Conservation (phyloP, 495 filamentous ascomycete species). For the Lichina pygmaea region DNA sequence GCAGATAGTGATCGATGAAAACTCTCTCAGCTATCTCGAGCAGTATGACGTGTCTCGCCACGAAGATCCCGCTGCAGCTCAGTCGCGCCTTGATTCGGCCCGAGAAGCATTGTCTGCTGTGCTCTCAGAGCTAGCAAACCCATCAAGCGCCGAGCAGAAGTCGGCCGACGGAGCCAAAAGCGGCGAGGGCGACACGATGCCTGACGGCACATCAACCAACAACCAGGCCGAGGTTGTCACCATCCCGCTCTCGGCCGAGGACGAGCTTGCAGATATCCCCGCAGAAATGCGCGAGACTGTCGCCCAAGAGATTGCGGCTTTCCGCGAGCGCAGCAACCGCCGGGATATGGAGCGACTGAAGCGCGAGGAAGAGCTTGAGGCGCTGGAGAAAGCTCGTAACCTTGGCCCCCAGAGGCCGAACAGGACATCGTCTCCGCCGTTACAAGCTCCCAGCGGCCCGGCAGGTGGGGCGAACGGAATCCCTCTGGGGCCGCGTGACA, state of each 20-base stretch:
- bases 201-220: conserved; percentile 29
- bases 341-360: conserved; percentile 70
- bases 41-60: conserved; percentile 44
- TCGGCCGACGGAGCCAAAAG: conserved; percentile 14
- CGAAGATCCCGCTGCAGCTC: conserved; percentile 32
- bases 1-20: conserved; percentile 54
- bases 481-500: conserved; percentile 58
- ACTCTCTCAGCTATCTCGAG: conserved; percentile 53
- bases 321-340: conserved; percentile 67
- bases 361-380: conserved; percentile 77
- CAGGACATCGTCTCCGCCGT: conserved; percentile 41
- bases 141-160: conserved; percentile 20
- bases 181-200: conserved; percentile 38
- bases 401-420: conserved; percentile 30
- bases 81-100: conserved; percentile 42
- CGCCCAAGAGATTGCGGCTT: conserved; percentile 77
- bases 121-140: conserved; percentile 46
- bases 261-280: conserved; percentile 88
- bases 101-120: conserved; percentile 34
- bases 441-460: conserved; percentile 40
- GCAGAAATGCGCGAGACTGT: conserved; percentile 94
- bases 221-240: conserved; percentile 52
- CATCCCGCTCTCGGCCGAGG: conserved; percentile 68
- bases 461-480: conserved; percentile 55
- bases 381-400: conserved; percentile 53